These are phyloP conservation scores for Purpureocillium lavendulum DNA, from an alignment of 2,329 filamentous ascomycete genomes.

Conservation along the genomic window DNA sequence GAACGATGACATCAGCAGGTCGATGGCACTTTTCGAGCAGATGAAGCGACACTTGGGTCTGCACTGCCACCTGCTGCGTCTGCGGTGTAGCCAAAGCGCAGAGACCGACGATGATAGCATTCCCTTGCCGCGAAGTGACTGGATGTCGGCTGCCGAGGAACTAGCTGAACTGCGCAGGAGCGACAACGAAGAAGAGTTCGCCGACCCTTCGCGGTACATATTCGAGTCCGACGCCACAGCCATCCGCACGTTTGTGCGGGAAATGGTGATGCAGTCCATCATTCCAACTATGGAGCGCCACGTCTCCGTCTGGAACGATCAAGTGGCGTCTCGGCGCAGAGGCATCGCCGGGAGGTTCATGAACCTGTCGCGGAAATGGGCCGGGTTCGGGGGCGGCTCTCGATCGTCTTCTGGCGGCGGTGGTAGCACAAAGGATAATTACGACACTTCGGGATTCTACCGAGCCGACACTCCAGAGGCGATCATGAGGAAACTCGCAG, in stretches of 20 bases:
- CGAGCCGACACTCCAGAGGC: constrained; percentile 78
- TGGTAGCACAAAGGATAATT: constrained; percentile 54
- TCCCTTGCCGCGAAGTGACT: constrained; percentile 72
- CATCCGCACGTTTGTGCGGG: constrained; percentile 80
- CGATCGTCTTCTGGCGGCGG: constrained; percentile 49
- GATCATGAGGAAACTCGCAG: constrained; percentile 83
- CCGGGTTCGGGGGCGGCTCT: constrained; percentile 64
- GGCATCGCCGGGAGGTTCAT: constrained; percentile 91
- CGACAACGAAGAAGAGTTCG: constrained; percentile 60
- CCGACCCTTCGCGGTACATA: constrained; percentile 67
- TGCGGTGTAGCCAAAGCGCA: constrained; percentile 77
- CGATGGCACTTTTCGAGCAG: constrained; percentile 86
- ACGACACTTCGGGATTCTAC: constrained; percentile 77
- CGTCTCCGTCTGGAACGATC: constrained; percentile 90
- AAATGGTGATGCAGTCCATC: constrained; percentile 91
- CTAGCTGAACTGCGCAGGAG: constrained; percentile 62
- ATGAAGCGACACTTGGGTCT: constrained; percentile 99
- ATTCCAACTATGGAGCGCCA: constrained; percentile 94
- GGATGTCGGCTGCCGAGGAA: constrained; percentile 84
- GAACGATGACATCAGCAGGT: constrained; percentile 82
- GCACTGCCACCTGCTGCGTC: constrained; percentile 83
- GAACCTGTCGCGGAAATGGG: constrained; percentile 85
- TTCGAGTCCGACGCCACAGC: constrained; percentile 89
- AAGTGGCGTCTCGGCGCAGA: constrained; percentile 81
- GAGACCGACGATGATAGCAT: constrained; percentile 88